These are phyloP conservation scores for Nemania sp. DNA, from an alignment of 2,329 filamentous ascomycete species.

Conservation along the genomic window DNA sequence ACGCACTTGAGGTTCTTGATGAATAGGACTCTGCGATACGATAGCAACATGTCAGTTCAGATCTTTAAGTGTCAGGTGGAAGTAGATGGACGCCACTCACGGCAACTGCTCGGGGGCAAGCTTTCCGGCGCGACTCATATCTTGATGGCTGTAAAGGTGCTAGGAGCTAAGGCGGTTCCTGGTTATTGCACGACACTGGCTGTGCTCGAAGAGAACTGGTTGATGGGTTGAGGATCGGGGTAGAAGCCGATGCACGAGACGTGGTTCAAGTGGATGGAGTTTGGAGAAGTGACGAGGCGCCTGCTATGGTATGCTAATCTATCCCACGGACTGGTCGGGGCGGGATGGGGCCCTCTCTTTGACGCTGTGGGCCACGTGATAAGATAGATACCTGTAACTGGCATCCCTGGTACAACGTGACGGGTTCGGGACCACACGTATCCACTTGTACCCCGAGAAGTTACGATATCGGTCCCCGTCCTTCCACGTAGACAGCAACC, in stretches of 20 bases:
- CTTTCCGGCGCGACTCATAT: slow-evolving; percentile 96
- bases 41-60: slow-evolving; percentile 24
- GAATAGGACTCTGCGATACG: slow-evolving; percentile 83
- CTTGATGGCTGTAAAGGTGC: slow-evolving; percentile 55
- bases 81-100: slow-evolving; percentile 56
- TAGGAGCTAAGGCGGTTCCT: slow-evolving; percentile 24
- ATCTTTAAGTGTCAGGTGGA: slow-evolving; percentile 5
- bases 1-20: slow-evolving; percentile 97
- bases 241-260: slow-evolving; percentile 27
- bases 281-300: slow-evolving; percentile 25
- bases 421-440: background rate
- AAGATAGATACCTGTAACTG: slow-evolving; percentile 5
- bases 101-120: slow-evolving; percentile 99
- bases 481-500: too few species aligned
- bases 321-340: slow-evolving; percentile 22
- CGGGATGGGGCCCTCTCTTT: slow-evolving; percentile 8
- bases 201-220: slow-evolving; percentile 14
- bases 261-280: slow-evolving; percentile 21
- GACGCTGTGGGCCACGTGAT: slow-evolving; percentile 19
- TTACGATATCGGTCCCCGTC: too few species aligned
- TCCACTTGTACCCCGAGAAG: too few species aligned
- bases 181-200: slow-evolving; percentile 29
- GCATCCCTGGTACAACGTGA: background rate
- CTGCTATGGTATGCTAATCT: slow-evolving; percentile 7
- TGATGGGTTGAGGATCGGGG: slow-evolving; percentile 29